These are phyloP conservation scores for Nannochloropsis gaditana DNA, from an alignment of 108 stramenopile genomes.

Conservation along the genomic window DNA sequence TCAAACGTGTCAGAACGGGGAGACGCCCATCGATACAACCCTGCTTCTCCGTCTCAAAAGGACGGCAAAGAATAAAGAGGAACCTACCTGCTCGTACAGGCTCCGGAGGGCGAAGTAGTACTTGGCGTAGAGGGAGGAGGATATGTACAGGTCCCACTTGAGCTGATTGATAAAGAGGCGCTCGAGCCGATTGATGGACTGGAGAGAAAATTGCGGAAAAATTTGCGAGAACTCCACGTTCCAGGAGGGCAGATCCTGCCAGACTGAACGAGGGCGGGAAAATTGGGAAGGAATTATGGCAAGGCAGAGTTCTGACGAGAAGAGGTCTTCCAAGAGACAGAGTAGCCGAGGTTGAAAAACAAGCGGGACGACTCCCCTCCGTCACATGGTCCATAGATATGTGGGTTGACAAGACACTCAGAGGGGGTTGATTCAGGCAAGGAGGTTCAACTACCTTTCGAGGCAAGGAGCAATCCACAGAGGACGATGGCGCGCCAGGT, in stretches of 20 bases:
- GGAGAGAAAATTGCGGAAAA: constrained; percentile 87
- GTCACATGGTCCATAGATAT: too few species aligned
- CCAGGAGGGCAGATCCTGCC: constrained; percentile 96
- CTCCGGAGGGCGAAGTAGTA: constrained; percentile 93
- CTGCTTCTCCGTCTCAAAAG: too few species aligned
- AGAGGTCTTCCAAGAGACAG: neutral
- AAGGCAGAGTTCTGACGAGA: neutral
- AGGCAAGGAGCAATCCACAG: constrained; percentile 88
- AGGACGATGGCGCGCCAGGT: constrained; percentile 96
- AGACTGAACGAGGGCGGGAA: constrained; percentile 49
- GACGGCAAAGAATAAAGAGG: too few species aligned
- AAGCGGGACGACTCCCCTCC: neutral
- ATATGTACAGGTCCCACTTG: constrained; percentile 95
- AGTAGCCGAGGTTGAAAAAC: neutral
- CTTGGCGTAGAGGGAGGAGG: constrained; percentile 84
- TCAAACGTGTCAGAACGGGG: too few species aligned
- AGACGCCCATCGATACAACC: too few species aligned
- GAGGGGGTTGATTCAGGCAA: neutral
- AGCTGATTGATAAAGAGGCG: constrained; percentile 71
- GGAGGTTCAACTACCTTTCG: constrained; percentile 61
- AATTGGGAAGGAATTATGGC: neutral
- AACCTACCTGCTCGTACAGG: constrained; percentile 28
- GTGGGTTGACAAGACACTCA: too few species aligned
- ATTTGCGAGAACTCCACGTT: constrained; percentile 94
- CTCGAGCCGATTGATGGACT: constrained; percentile 83